phyloP scores from a whole-genome alignment of 148 eudicot genomes.

The Nepenthes gracilis region DNA sequence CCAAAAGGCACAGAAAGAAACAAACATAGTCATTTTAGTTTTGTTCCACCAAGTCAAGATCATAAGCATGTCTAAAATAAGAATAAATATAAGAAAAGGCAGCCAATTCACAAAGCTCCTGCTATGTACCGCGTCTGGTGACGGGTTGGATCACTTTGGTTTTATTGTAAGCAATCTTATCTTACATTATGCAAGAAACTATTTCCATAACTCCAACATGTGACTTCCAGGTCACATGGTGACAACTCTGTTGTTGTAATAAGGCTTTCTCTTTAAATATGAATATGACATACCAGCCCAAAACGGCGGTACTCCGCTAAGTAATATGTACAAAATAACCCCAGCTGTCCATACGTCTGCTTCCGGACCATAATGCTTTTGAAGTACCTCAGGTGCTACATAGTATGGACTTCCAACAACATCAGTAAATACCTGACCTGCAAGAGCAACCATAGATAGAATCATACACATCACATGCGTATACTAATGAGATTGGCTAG shows the following conservation, averaged over 20 bases:
- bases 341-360: conserved; percentile 99
- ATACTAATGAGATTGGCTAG: too few relatives aligned
- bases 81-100: too few relatives aligned
- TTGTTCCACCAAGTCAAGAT: too few relatives aligned
- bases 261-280: not conserved
- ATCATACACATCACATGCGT: not conserved
- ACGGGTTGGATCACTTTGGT: too few relatives aligned
- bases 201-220: too few relatives aligned
- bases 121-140: too few relatives aligned
- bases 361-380: conserved; percentile 88
- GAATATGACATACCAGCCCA: conserved; percentile 68
- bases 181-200: too few relatives aligned
- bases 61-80: too few relatives aligned
- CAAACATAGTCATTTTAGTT: not conserved
- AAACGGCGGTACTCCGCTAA: conserved; percentile 98
- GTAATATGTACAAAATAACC: conserved; percentile 84
- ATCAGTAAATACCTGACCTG: conserved; percentile 84
- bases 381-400: conserved; percentile 93
- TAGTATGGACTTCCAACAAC: conserved; percentile 98
- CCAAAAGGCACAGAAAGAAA: conserved; percentile 4
- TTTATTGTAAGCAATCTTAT: too few relatives aligned
- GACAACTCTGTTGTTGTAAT: too few relatives aligned
- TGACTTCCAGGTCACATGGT: too few relatives aligned
- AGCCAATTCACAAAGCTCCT: too few relatives aligned
- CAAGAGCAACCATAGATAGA: conserved; percentile 12